Evolutionary conservation across 2,329 filamentous ascomycete genomes (phyloP).

Genomic region (Pseudomassariella vexata): DNA sequence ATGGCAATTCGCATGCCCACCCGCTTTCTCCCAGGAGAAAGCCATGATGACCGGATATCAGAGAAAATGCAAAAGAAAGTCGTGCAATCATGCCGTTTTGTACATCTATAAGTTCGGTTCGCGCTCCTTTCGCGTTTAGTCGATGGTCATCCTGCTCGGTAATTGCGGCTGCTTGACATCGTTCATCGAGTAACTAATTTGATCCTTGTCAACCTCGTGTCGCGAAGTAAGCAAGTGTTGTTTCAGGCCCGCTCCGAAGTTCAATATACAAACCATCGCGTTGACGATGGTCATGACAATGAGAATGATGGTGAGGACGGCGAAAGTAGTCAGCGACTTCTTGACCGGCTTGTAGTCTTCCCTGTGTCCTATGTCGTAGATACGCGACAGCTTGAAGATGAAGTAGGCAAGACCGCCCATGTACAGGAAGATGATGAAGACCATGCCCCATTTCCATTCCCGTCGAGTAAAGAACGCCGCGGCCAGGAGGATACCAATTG

Average conservation of each 20-base stretch:
- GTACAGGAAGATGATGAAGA: constrained; percentile 74
- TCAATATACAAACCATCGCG: constrained; percentile 79
- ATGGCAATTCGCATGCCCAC: too few species aligned
- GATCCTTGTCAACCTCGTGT: constrained; percentile 47
- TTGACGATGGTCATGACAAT: constrained; percentile 86
- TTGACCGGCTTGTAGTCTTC: constrained; percentile 70
- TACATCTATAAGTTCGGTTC: constrained; percentile 7
- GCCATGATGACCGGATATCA: constrained; percentile 10
- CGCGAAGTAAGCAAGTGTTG: constrained; percentile 63
- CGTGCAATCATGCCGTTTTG: constrained; percentile 9
- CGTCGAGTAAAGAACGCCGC: constrained; percentile 81
- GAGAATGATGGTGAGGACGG: constrained; percentile 83
- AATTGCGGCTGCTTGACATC: constrained; percentile 49
- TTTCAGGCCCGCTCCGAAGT: constrained; percentile 88
- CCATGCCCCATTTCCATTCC: constrained; percentile 76
- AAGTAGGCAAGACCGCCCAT: constrained; percentile 90
- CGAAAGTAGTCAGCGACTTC: constrained; percentile 86
- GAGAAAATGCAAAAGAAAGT: constrained; percentile 11
- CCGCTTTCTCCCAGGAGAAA: neutral
- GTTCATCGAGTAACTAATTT: constrained; percentile 48
- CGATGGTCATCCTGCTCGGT: constrained; percentile 56
- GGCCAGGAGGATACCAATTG: constrained; percentile 78
- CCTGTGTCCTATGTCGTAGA: constrained; percentile 65
- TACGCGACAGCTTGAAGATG: constrained; percentile 94
- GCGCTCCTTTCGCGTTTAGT: constrained; percentile 29